These are phyloP conservation scores for Stereocaulon alpinum DNA, from an alignment of 495 filamentous ascomycete genomes.

Conservation along the genomic window DNA sequence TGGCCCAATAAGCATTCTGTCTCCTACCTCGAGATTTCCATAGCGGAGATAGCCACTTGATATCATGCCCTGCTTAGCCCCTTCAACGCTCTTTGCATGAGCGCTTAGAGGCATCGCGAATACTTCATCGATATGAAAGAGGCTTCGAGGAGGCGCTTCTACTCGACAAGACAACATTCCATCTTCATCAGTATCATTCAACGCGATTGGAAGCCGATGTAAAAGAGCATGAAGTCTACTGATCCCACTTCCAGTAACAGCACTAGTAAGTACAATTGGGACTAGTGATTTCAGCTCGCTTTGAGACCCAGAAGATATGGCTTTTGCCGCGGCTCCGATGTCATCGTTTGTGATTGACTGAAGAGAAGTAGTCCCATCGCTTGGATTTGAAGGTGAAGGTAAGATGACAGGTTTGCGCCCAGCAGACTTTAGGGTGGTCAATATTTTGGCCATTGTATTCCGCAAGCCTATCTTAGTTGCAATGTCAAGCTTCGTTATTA, in stretches of 20 bases:
- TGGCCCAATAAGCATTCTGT: constrained; percentile 70
- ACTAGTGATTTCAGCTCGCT: constrained; percentile 47
- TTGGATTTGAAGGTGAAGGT: constrained; percentile 28
- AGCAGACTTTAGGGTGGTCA: constrained; percentile 66
- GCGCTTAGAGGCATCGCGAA: constrained; percentile 43
- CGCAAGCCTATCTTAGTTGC: constrained; percentile 60
- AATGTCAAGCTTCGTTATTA: constrained; percentile 86
- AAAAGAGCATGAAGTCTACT: constrained; percentile 73
- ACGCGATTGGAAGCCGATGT: constrained; percentile 48
- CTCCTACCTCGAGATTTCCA: constrained; percentile 67
- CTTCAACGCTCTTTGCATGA: constrained; percentile 38
- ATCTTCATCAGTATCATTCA: background rate
- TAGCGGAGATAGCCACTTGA: constrained; percentile 75
- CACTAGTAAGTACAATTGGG: constrained; percentile 81
- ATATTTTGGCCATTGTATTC: constrained; percentile 56
- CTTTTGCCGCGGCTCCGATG: constrained; percentile 39
- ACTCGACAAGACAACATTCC: background rate
- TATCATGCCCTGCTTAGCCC: constrained; percentile 43
- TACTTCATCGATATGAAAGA: constrained; percentile 87
- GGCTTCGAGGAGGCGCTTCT: constrained; percentile 19
- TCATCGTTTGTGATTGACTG: constrained; percentile 37
- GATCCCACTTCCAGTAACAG: constrained; percentile 75
- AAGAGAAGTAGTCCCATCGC: constrained; percentile 26
- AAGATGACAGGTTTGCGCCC: constrained; percentile 66
- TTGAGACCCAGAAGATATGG: constrained; percentile 33